These are phyloP conservation scores for Phytophthora cryptogea DNA, from an alignment of 352 stramenopile genomes.

Conservation along the genomic window DNA sequence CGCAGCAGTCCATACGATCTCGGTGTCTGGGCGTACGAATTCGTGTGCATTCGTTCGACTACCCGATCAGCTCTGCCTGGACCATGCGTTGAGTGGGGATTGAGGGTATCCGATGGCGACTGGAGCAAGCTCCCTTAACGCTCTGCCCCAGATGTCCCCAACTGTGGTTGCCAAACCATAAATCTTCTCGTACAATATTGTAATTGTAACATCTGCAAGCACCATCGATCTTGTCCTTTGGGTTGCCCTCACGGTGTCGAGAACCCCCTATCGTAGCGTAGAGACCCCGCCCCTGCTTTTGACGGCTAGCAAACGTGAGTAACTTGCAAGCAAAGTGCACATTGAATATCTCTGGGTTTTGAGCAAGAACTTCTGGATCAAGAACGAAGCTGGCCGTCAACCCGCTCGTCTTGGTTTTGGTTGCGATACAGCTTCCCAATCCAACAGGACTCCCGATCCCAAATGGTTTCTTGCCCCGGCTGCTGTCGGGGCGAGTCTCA, in stretches of 20 bases:
- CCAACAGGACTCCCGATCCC: slow-evolving; percentile 26
- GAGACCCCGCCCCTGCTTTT: slow-evolving; percentile 26
- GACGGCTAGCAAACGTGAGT: slow-evolving; percentile 9
- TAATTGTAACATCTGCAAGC: background rate
- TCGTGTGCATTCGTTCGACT: slow-evolving; percentile 4
- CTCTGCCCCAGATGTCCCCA: slow-evolving; percentile 2
- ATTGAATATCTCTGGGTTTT: slow-evolving; percentile 21
- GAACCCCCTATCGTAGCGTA: no score
- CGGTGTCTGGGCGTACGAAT: slow-evolving; percentile 2
- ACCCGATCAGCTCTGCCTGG: background rate
- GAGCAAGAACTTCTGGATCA: slow-evolving; percentile 10
- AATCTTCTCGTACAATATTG: background rate
- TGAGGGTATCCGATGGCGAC: background rate
- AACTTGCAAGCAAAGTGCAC: slow-evolving; percentile 23
- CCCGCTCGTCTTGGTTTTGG: slow-evolving; percentile 14
- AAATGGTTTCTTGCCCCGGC: slow-evolving; percentile 33
- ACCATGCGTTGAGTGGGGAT: background rate
- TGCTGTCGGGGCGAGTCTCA: slow-evolving; percentile 13
- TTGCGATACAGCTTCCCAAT: slow-evolving; percentile 11
- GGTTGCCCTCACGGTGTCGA: slow-evolving; percentile 17
- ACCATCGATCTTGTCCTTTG: no score
- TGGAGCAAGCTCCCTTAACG: background rate
- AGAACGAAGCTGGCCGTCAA: no score
- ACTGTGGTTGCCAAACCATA: background rate
- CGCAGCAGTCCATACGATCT: background rate